Base-by-base conservation (phyloP, 192 early-diverging fungal species). In the Coemansia aciculifera region DNA sequence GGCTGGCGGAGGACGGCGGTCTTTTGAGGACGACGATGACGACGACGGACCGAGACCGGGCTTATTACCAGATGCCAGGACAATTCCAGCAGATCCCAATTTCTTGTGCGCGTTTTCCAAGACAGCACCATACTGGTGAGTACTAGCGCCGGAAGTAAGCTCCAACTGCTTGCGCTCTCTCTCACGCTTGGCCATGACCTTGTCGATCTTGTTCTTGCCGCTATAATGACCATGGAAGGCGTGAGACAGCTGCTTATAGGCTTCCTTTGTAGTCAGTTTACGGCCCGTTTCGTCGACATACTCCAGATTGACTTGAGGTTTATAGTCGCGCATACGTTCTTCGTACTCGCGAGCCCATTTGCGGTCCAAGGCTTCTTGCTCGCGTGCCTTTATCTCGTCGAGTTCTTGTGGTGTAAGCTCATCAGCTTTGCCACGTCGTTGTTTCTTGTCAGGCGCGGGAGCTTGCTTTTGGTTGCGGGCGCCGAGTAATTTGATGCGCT, bases 191-290 rank as follows among this genome's bases (percentile, higher is more conserved):
- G 82, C 80, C 68, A 94, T 81, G 5, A 91, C 72, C 79, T 94
- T 95, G 66, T 99, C 97, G 7, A 91, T 94, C 86, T 99, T 99
- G 75, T 88, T 87, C 72, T 97, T 97, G 37, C 97, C 97, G 38
- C 91, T 91, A 7, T 88, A 86, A 63, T 94, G 93, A 15, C 97
- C 97, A 72, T 99, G 97, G 87, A 99, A 99, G 54, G 92, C 94
- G 52, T 99, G 96, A 39, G 94, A 94, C 34, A 95, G 75, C 64
- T 89, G 87, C 65, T 91, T 87, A 79, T 93, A 99, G 0, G 97
- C 97, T 71, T 99, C 95, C 74, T 96, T 97, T 32, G 89, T 86
- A 15, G 84, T 89, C 74, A 99, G 71, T 34, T 86, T 74, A 62
- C 90, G 85, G 9, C 97, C 97, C 36, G 85, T 86, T 51, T 93